phyloP scores from a whole-genome alignment of 345 rosid genomes.

The Camelina neglecta region DNA sequence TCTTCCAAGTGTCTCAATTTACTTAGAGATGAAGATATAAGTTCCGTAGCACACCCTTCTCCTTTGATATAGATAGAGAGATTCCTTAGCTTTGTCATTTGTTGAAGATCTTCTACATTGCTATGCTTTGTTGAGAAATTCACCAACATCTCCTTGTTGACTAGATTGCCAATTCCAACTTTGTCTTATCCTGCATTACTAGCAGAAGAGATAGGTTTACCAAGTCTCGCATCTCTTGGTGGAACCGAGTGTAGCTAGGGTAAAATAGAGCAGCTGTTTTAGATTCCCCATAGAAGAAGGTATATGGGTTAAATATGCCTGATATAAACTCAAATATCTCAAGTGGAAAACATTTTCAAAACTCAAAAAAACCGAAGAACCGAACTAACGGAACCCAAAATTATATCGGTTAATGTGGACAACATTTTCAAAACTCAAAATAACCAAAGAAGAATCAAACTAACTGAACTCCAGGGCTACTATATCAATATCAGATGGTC shows the following conservation, averaged over 20 bases:
- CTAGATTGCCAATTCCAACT: constrained; percentile 19
- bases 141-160: background rate
- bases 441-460: too few species aligned
- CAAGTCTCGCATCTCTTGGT: constrained; percentile 16
- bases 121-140: background rate
- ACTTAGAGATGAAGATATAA: constrained; percentile 27
- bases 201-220: background rate
- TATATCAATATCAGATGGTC: too few species aligned
- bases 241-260: constrained; percentile 21
- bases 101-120: background rate
- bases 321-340: too few species aligned
- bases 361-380: too few species aligned
- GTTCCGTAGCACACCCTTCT: background rate
- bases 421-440: too few species aligned
- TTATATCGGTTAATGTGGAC: too few species aligned
- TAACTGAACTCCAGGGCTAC: too few species aligned
- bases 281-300: background rate
- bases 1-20: background rate
- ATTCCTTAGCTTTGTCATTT: too few species aligned
- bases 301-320: background rate
- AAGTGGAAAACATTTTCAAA: too few species aligned
- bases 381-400: too few species aligned
- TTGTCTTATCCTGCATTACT: background rate
- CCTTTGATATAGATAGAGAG: too few species aligned
- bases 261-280: background rate